Percentiles rank a stretch among this genome's conserved stretches.
phyloP scores from a whole-genome alignment of 176 grass and related monocot genomes.

The Oryza glaberrima region DNA sequence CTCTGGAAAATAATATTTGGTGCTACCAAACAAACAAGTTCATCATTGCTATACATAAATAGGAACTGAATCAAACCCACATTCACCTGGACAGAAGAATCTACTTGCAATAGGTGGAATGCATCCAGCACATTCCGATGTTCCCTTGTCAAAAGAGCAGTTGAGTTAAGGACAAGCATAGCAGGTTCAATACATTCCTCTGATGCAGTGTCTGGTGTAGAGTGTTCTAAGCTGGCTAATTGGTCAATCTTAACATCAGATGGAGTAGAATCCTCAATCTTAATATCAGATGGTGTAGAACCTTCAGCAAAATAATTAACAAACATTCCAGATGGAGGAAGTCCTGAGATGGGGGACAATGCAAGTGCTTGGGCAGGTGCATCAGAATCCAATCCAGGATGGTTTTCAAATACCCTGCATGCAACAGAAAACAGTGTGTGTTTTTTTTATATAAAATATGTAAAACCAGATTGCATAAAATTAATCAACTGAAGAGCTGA shows the following conservation, averaged over 20 bases:
- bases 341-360: slow-evolving; percentile 39
- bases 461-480: background rate
- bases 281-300: slow-evolving; percentile 19
- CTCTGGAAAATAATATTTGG: background rate
- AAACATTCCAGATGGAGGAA: slow-evolving; percentile 41
- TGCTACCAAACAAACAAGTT: background rate
- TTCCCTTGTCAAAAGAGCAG: slow-evolving; percentile 52
- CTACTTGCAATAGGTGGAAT: slow-evolving; percentile 53
- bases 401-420: slow-evolving; percentile 53
- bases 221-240: background rate
- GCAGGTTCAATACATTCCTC: slow-evolving; percentile 72
- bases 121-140: slow-evolving; percentile 66
- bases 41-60: background rate
- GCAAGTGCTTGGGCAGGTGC: slow-evolving; percentile 1
- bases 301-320: slow-evolving; percentile 37
- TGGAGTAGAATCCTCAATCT: slow-evolving; percentile 20
- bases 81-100: slow-evolving; percentile 77
- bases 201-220: slow-evolving; percentile 25
- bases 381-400: slow-evolving; percentile 23
- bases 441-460: background rate
- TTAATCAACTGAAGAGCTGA: background rate
- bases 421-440: background rate
- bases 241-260: slow-evolving; percentile 24
- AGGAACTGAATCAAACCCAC: background rate
- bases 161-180: slow-evolving; percentile 52